phyloP scores from a whole-genome alignment of 2,329 filamentous ascomycete genomes.

The Apiospora rasikravindrae region DNA sequence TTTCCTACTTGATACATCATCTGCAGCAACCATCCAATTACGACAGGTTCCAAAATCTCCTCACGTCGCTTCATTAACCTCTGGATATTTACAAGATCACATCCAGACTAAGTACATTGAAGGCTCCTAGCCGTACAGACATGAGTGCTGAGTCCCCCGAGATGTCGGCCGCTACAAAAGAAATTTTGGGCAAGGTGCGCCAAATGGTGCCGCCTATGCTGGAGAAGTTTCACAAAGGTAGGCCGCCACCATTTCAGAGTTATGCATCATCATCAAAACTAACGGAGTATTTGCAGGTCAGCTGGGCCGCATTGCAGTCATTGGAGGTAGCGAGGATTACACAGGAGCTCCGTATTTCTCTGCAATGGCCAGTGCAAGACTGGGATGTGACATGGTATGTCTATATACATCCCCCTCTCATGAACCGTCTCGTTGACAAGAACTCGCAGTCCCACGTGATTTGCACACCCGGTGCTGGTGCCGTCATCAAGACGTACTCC shows the following conservation, averaged over 20 bases:
- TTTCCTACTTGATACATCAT: background rate
- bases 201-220: conserved; percentile 95
- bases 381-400: conserved; percentile 87
- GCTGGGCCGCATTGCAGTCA: conserved; percentile 88
- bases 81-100: background rate
- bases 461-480: conserved; percentile 85
- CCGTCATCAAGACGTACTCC: conserved; percentile 96
- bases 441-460: conserved; percentile 80
- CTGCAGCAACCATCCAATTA: background rate
- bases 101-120: background rate
- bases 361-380: conserved; percentile 89
- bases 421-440: background rate
- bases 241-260: conserved; percentile 26
- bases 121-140: background rate
- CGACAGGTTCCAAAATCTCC: background rate
- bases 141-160: conserved; percentile 35
- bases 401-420: background rate
- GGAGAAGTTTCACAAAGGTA: conserved; percentile 95
- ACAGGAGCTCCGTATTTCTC: conserved; percentile 98
- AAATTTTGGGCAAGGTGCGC: conserved; percentile 79
- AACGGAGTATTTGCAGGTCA: conserved; percentile 66
- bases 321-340: conserved; percentile 95
- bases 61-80: background rate
- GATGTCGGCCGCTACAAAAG: conserved; percentile 74
- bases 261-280: background rate